phyloP scores from a whole-genome alignment of 306 rosid species.

The Inga oerstediana region DNA sequence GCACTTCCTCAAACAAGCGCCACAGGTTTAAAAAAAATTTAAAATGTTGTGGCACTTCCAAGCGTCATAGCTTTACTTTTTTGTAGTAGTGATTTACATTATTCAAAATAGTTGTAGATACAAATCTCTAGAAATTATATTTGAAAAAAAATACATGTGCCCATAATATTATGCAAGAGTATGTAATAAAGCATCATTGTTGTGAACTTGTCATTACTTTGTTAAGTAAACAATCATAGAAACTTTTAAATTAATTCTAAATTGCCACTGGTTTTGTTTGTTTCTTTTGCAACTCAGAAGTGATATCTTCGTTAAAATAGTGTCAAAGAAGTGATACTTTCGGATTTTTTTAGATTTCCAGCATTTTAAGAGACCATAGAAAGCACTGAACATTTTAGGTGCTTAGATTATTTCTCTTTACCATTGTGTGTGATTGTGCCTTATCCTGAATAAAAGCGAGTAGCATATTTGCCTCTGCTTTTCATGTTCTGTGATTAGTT shows the following conservation, averaged over 20 bases:
- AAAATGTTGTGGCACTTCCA: no score
- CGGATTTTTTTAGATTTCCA: not conserved
- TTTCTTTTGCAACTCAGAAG: not conserved
- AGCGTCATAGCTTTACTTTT: no score
- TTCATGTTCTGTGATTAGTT: not conserved
- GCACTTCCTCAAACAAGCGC: no score
- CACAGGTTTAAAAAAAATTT: no score
- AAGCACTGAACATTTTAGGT: conserved; percentile 1
- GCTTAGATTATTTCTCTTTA: not conserved
- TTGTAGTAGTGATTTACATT: no score
- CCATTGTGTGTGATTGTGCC: not conserved
- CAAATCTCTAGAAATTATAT: not conserved
- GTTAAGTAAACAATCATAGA: not conserved
- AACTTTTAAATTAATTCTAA: not conserved
- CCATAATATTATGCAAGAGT: not conserved
- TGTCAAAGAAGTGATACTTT: not conserved
- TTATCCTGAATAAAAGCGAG: not conserved
- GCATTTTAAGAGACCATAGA: not conserved
- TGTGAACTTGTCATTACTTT: not conserved
- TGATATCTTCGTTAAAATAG: not conserved
- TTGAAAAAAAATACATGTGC: not conserved
- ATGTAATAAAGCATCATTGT: not conserved
- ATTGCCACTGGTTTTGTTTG: not conserved
- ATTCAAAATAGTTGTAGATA: not conserved
- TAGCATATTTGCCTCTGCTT: not conserved